These are phyloP conservation scores for Xerocomellus dryophilus DNA, from an alignment of 768 basidiomycete genomes.

Conservation along the genomic window DNA sequence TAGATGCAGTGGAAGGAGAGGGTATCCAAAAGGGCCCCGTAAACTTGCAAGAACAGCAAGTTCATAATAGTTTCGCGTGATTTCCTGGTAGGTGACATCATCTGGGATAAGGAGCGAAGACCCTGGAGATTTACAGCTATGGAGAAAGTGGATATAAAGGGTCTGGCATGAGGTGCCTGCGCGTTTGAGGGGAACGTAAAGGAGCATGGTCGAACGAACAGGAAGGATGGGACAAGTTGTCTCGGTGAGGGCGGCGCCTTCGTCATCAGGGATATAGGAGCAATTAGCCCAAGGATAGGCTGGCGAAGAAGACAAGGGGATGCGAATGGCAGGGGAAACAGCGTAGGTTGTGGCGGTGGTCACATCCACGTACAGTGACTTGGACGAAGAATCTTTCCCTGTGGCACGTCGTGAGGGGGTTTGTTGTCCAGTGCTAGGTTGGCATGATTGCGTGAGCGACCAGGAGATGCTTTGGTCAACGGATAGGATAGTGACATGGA, in stretches of 20 bases:
- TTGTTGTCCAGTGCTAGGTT: slow-evolving; percentile 19
- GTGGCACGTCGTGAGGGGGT: slow-evolving; percentile 28
- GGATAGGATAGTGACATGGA: slow-evolving; percentile 60
- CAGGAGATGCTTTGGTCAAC: slow-evolving; percentile 60
- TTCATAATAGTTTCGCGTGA: slow-evolving; percentile 68
- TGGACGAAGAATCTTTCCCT: slow-evolving; percentile 31
- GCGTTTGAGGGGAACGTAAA: slow-evolving; percentile 49
- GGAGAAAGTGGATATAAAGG: slow-evolving; percentile 60
- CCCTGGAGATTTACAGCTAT: slow-evolving; percentile 41
- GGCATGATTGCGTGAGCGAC: slow-evolving; percentile 45
- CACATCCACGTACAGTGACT: slow-evolving; percentile 33
- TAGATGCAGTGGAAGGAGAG: slow-evolving; percentile 68
- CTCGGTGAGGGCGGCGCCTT: slow-evolving; percentile 23
- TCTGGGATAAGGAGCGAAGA: slow-evolving; percentile 38
- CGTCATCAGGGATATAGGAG: slow-evolving; percentile 34
- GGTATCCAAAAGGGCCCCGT: slow-evolving; percentile 45
- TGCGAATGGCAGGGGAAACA: slow-evolving; percentile 40
- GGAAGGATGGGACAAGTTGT: slow-evolving; percentile 48
- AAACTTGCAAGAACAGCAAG: slow-evolving; percentile 56
- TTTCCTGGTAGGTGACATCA: slow-evolving; percentile 44
- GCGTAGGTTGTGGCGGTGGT: slow-evolving; percentile 47
- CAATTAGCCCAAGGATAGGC: slow-evolving; percentile 23
- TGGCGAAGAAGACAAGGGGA: slow-evolving; percentile 43
- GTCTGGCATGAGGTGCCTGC: slow-evolving; percentile 43
- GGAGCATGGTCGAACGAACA: slow-evolving; percentile 53